phyloP scores from a whole-genome alignment of 352 stramenopile genomes.

The Pythium sp. region DNA sequence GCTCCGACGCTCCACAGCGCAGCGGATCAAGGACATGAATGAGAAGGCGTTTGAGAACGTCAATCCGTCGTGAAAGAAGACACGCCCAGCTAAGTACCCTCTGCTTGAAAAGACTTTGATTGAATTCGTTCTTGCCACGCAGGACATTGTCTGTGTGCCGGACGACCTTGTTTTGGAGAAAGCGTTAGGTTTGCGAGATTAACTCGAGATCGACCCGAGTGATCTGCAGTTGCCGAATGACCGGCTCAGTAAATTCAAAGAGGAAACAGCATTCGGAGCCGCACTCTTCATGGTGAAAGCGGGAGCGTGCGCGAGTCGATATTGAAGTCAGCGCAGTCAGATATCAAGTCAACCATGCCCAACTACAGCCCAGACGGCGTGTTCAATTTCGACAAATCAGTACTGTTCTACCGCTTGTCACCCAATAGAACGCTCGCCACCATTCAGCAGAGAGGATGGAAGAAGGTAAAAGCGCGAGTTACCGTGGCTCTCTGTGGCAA shows the following conservation, averaged over 20 bases:
- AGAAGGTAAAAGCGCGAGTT: not conserved
- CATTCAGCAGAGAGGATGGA: not conserved
- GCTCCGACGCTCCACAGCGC: slow-evolving; percentile 1
- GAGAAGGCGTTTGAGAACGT: slow-evolving; percentile 1
- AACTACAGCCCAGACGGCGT: not conserved
- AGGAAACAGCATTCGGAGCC: not conserved
- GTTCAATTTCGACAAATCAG: not conserved
- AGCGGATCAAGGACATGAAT: slow-evolving; percentile 1
- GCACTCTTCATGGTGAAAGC: not conserved
- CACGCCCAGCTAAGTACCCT: not conserved
- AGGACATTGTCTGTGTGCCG: not conserved
- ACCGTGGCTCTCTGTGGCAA: not conserved
- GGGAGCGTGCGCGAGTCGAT: not conserved
- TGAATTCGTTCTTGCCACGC: slow-evolving; percentile 1
- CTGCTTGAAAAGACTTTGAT: slow-evolving; percentile 2
- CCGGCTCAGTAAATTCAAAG: not conserved
- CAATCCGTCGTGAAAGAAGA: not conserved
- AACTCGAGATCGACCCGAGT: not conserved
- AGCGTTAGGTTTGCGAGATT: not conserved
- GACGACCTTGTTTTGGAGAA: not conserved
- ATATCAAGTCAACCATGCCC: not conserved
- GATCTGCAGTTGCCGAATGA: too few species aligned
- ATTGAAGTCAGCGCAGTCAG: not conserved
- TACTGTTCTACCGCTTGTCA: not conserved
- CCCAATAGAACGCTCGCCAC: not conserved